These are phyloP conservation scores for Apiosordaria backusii DNA, from an alignment of 495 filamentous ascomycete genomes.

Conservation along the genomic window DNA sequence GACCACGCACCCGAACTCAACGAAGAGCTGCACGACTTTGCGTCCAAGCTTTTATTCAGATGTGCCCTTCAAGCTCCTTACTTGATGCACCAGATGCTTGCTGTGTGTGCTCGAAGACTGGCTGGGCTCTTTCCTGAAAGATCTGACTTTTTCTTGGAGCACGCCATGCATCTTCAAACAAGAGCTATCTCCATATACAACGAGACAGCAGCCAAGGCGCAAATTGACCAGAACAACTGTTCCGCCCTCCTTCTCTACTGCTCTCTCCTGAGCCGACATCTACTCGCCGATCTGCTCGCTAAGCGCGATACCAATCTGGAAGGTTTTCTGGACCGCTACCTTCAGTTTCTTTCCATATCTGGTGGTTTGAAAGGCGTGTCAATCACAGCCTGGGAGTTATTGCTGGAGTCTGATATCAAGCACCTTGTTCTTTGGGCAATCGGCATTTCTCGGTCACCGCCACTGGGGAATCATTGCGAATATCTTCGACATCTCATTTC, in stretches of 20 bases:
- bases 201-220: constrained; percentile 21
- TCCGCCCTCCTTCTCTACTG: constrained; percentile 35
- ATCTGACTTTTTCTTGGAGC: constrained; percentile 25
- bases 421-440: constrained; percentile 26
- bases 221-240: constrained; percentile 35
- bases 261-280: constrained; percentile 33
- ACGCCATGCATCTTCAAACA: constrained; percentile 34
- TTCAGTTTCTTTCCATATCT: constrained; percentile 29
- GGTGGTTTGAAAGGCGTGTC: constrained; percentile 34
- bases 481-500: constrained; percentile 19
- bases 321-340: constrained; percentile 32
- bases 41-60: constrained; percentile 16
- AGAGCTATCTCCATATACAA: constrained; percentile 40
- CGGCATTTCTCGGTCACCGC: constrained; percentile 11
- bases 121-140: constrained; percentile 26
- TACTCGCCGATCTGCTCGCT: constrained; percentile 34
- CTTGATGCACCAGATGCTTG: constrained; percentile 36
- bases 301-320: constrained; percentile 28
- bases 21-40: constrained; percentile 18
- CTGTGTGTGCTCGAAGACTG: constrained; percentile 35
- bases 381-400: constrained; percentile 30
- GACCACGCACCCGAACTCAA: constrained; percentile 30
- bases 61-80: constrained; percentile 32
- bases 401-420: constrained; percentile 32
- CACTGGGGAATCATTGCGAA: constrained; percentile 22